Base-by-base conservation (phyloP, 2,329 filamentous ascomycete species). In the Cytospora piceicola region DNA sequence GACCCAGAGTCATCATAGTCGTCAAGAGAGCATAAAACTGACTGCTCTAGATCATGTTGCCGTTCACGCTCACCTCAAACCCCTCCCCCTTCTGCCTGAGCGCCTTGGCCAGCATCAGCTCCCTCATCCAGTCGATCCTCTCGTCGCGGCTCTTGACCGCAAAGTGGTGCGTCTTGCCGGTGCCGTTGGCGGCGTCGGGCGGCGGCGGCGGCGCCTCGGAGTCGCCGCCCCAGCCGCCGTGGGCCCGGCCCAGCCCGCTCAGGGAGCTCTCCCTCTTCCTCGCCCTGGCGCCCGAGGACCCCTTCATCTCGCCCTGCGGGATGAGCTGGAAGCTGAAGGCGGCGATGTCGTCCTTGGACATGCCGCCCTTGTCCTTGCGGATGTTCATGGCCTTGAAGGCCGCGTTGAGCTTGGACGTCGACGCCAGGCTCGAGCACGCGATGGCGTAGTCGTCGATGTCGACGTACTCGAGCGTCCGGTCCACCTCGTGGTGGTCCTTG, bases 81-180 rank as follows among this genome's bases (percentile, higher is more conserved):
- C 92, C 92, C 71, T 93, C 89, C 56, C 87, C 88, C 84, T 94
- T 95, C 78, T 93, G 90, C 81, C 89, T 91, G 75, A 93, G 81
- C 22, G 92, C 92, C 81, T 95, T 95, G 62, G 92, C 92, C 55
- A 96, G 86, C 92, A 96, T 96, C 68, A 96, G 81, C 83, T 96
- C 92, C 63, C 92, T 85, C 92, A 96, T 96, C 95, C 95, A 99
- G 76, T 97, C 94, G 73, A 98, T 97, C 68, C 94, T 86, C 75
- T 97, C 92, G 74, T 97, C 92, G 17, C 93, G 86, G 72, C 84
- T 88, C 79, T 90, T 90, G 71, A 97, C 94, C 0, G 94, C 92
- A 75, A 98, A 98, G 76, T 98, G 93, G 74, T 98, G 94, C 54
- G 92, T 91, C 83, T 97, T 97, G 72, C 87, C 88, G 14, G 85